Conservation (phyloP, 2,329 filamentous ascomycete species). For the Endoconidiophora polonica region DNA sequence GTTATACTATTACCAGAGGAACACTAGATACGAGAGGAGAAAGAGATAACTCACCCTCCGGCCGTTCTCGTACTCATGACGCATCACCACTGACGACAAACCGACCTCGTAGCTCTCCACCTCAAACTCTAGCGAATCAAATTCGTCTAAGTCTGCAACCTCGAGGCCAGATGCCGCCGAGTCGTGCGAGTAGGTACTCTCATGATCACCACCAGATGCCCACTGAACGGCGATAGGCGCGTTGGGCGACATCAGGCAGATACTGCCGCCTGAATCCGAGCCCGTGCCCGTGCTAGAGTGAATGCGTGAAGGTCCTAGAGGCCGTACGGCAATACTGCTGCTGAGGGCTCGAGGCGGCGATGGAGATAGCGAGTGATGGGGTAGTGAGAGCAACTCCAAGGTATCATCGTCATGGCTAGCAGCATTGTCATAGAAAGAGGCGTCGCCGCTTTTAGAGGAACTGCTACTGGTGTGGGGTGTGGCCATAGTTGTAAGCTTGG, state of each 20-base stretch:
- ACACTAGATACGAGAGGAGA: neutral
- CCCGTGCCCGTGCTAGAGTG: too few species aligned
- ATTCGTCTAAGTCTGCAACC: constrained; percentile 8
- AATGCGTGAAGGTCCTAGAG: too few species aligned
- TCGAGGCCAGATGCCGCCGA: constrained; percentile 5
- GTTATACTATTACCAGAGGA: neutral
- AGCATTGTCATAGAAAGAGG: too few species aligned
- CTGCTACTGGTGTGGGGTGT: too few species aligned
- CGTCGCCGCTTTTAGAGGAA: too few species aligned
- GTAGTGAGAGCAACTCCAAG: too few species aligned
- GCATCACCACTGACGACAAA: constrained; percentile 11
- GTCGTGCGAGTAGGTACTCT: constrained; percentile 1
- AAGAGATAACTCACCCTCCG: constrained; percentile 12
- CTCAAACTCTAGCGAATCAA: constrained; percentile 15
- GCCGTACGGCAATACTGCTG: too few species aligned
- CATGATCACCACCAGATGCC: neutral
- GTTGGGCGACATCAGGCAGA: neutral
- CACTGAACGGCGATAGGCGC: constrained; percentile 4
- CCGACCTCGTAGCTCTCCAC: constrained; percentile 20
- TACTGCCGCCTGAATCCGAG: neutral
- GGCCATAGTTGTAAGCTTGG: too few species aligned
- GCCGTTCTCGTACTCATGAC: constrained; percentile 13
- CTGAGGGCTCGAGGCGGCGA: too few species aligned
- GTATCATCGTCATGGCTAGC: too few species aligned
- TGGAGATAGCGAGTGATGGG: too few species aligned